Base-by-base conservation (phyloP, 78 protist genomes). In the Chrysochromulina parva region DNA sequence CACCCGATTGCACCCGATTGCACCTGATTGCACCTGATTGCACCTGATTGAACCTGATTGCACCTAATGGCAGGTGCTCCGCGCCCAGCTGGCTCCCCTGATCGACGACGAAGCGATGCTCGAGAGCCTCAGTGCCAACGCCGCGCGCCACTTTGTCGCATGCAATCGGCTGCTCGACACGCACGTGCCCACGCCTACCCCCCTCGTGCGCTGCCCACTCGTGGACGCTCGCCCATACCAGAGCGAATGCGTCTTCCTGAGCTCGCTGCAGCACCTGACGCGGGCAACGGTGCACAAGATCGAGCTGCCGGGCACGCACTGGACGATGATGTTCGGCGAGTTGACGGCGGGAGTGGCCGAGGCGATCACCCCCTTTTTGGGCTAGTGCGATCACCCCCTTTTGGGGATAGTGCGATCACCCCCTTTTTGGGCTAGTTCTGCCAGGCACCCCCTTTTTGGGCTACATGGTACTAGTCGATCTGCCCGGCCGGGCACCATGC, bases 281-380 rank as follows among this genome's bases (percentile, higher is more conserved):
- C 9, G n/a, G 9, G 71, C 9, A 7, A 20, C 9, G 4, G 71
- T 65, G 71, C 71, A 19, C 4, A 6, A 65, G 28, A 3, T 19
- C 16, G 84, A 76, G 84, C 19, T 76, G 53, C 3, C 52, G 20
- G 84, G 84, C 10, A 38, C 13, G 52, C 84, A 76, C 84, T 76
- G 84, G 84, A 76, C 84, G 53, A 28, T 76, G 71, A 9, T 65
- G n/a, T 65, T 65, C 17, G 71, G 71, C 28, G 71, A 65, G 71
- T 4, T 17, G 14, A 19, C 71, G 17, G 28, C 14, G 9, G 71
- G 71, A 4, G 71, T 65, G 28, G 71, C 26, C 7, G 13, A 13
- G 7, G 62, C 62, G 7, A 58, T 58, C 62, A 13, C 62, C 62
- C 62, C 7, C 24, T 58, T 58, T 13, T 58, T 58, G 62, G 7